Conservation (phyloP, 441 rosid species). For the Populus tomentosa region DNA sequence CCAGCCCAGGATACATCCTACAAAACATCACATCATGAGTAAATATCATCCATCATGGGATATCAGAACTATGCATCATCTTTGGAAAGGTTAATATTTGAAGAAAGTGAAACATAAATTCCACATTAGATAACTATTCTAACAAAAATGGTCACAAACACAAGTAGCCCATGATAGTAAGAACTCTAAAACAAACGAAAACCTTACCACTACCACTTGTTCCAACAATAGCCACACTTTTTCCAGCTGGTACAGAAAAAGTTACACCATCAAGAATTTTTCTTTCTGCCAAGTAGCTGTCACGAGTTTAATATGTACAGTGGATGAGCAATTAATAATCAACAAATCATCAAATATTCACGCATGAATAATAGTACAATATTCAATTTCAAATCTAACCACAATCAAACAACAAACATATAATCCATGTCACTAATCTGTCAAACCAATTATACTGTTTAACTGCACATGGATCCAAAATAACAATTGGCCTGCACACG, state of each 20-base stretch:
- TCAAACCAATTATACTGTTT: neutral
- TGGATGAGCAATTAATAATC: constrained; percentile 20
- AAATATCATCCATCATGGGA: neutral
- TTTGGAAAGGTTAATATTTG: neutral
- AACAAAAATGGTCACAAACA: neutral
- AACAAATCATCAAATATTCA: constrained; percentile 2
- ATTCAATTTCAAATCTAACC: neutral
- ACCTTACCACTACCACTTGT: constrained; percentile 89
- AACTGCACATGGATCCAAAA: neutral
- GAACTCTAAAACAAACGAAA: neutral
- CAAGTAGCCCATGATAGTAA: constrained; percentile 5
- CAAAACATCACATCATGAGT: neutral
- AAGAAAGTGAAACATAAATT: neutral
- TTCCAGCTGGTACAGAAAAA: constrained; percentile 82
- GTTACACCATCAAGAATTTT: constrained; percentile 88
- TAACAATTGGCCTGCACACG: neutral
- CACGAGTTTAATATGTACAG: constrained; percentile 13
- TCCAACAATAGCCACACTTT: constrained; percentile 95
- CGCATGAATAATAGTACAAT: neutral
- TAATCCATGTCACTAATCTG: neutral
- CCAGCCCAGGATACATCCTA: neutral
- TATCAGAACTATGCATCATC: neutral
- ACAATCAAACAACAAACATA: neutral
- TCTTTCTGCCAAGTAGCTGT: constrained; percentile 72
- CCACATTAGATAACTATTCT: neutral